A percentile compares a stretch with the other conserved stretches of the same genome.
Conservation (phyloP, 192 early-diverging fungal genomes). For the Phlyctochytrium bullatum region DNA sequence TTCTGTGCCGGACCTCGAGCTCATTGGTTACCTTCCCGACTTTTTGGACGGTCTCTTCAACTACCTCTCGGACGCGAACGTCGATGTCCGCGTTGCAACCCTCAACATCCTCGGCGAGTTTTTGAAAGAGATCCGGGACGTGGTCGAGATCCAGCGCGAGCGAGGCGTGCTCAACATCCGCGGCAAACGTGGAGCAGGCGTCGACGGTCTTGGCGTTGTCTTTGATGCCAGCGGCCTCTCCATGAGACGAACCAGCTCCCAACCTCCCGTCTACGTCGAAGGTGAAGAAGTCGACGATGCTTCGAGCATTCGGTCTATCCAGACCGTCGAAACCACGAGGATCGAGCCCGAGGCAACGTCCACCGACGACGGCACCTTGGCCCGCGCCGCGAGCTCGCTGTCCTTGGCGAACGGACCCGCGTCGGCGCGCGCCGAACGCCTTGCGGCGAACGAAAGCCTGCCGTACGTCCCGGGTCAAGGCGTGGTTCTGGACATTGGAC, state of each 20-base stretch:
- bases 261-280: not conserved
- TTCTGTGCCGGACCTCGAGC: slow-evolving; percentile 90
- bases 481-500: slow-evolving; percentile 78
- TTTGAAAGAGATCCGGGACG: slow-evolving; percentile 81
- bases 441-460: slow-evolving; percentile 7
- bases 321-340: not conserved
- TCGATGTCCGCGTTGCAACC: slow-evolving; percentile 84
- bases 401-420: slow-evolving; percentile 1
- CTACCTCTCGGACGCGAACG: slow-evolving; percentile 86
- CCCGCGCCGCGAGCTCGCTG: not conserved
- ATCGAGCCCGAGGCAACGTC: not conserved
- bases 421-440: not conserved
- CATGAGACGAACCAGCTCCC: not conserved
- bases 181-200: slow-evolving; percentile 17
- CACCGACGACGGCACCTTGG: not conserved
- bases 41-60: slow-evolving; percentile 90
- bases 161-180: slow-evolving; percentile 34
- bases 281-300: not conserved
- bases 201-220: slow-evolving; percentile 9
- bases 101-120: slow-evolving; percentile 83
- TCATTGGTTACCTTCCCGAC: slow-evolving; percentile 87
- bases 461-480: slow-evolving; percentile 74
- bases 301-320: not conserved
- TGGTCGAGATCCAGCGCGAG: slow-evolving; percentile 61
- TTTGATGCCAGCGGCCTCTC: slow-evolving; percentile 8